Evolutionary conservation across 495 filamentous ascomycete genomes (phyloP).

Genomic region (Glutinoglossum americanum): DNA sequence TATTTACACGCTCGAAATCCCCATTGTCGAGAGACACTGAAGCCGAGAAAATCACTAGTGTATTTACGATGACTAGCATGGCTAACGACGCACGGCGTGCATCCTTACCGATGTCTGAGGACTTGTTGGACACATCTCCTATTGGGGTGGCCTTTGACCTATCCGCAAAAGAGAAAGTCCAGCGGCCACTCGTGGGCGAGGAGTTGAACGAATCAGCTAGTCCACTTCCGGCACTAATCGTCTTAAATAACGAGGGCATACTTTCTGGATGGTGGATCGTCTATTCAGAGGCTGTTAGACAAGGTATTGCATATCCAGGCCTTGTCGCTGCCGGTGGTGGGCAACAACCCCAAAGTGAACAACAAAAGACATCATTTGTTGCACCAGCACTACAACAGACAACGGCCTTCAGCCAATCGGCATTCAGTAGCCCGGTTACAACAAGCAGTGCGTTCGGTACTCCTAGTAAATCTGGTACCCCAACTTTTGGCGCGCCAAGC

Average conservation of each 20-base stretch:
- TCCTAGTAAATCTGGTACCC: conserved; percentile 2
- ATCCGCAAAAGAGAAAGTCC: conserved; percentile 55
- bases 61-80: conserved; percentile 52
- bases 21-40: conserved; percentile 39
- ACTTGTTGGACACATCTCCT: conserved; percentile 44
- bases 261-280: conserved; percentile 77
- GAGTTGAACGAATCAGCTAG: conserved; percentile 55
- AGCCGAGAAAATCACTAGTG: conserved; percentile 33
- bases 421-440: conserved; percentile 8
- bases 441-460: not conserved
- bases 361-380: conserved; percentile 17
- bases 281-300: conserved; percentile 65
- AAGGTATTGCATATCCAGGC: conserved; percentile 48
- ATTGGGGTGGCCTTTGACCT: conserved; percentile 71
- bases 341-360: conserved; percentile 7
- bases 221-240: conserved; percentile 68
- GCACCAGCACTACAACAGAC: conserved; percentile 8
- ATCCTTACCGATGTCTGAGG: conserved; percentile 40
- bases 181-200: conserved; percentile 54
- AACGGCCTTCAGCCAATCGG: conserved; percentile 17
- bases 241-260: conserved; percentile 76
- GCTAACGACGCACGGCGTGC: conserved; percentile 62
- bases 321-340: conserved; percentile 27
- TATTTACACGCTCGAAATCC: conserved; percentile 48
- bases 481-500: conserved; percentile 2